phyloP scores from a whole-genome alignment of 495 filamentous ascomycete genomes.

The Cercophora newfieldiana region DNA sequence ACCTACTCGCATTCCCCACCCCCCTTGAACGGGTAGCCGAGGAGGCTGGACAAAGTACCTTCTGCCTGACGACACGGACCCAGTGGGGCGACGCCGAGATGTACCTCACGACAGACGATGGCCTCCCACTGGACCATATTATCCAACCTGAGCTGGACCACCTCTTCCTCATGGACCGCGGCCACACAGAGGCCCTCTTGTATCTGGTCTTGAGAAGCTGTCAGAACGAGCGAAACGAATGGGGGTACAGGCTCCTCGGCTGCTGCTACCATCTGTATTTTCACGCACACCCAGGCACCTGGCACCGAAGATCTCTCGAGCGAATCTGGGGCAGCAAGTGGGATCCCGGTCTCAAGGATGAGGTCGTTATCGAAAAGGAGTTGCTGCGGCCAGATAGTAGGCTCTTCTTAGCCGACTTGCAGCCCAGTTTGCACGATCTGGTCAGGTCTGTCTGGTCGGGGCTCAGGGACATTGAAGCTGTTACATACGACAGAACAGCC shows the following conservation, averaged over 20 bases:
- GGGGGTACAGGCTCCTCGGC: background rate
- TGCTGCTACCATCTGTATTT: slow-evolving; percentile 1
- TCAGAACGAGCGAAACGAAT: background rate
- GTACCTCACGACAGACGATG: background rate
- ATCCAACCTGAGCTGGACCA: background rate
- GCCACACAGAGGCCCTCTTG: background rate
- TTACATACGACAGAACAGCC: background rate
- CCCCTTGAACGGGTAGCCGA: background rate
- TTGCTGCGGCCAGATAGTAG: background rate
- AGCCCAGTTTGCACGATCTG: background rate
- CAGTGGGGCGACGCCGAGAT: background rate
- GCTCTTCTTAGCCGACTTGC: background rate
- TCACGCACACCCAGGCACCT: background rate
- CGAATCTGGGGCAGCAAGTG: background rate
- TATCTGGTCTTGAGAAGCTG: slow-evolving; percentile 2
- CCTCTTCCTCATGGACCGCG: background rate
- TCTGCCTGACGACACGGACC: background rate
- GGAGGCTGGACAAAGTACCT: background rate
- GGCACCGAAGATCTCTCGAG: slow-evolving; percentile 27
- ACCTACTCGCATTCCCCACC: background rate
- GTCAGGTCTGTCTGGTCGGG: background rate
- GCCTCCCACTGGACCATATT: background rate
- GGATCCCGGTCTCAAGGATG: background rate
- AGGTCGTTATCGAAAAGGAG: background rate
- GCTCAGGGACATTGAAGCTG: too few relatives aligned